Evolutionary conservation across 495 filamentous ascomycete species (phyloP).

Genomic region (Bombardia bombarda): DNA sequence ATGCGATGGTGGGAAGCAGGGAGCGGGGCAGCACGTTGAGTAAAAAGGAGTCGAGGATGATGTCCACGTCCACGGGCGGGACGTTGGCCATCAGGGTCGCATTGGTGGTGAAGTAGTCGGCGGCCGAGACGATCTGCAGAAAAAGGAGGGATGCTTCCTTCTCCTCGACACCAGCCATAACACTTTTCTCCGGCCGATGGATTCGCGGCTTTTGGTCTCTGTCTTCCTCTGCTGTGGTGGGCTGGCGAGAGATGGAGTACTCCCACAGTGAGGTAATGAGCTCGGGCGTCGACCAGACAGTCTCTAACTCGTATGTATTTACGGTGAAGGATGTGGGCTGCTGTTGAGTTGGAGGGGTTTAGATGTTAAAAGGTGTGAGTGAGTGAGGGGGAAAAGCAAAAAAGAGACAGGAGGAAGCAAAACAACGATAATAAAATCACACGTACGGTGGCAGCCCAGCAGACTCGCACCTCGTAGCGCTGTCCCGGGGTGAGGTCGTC

Average conservation of each 20-base stretch:
- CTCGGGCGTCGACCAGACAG: constrained; percentile 49
- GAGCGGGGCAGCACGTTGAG: constrained; percentile 64
- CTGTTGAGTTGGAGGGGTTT: constrained; percentile 43
- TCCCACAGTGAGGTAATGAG: constrained; percentile 56
- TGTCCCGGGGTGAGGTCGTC: constrained; percentile 61
- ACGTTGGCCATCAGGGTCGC: constrained; percentile 65
- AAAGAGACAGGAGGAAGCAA: no score
- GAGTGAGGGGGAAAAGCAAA: background rate
- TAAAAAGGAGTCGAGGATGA: constrained; percentile 84
- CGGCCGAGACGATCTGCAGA: constrained; percentile 65
- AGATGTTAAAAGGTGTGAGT: background rate
- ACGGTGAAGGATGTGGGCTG: constrained; percentile 83
- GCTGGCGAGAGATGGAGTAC: constrained; percentile 50
- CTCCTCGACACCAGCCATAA: no score
- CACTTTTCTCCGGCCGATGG: background rate
- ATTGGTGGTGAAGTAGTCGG: constrained; percentile 76
- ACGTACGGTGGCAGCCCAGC: constrained; percentile 90
- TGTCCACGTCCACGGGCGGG: constrained; percentile 68
- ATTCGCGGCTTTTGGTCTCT: constrained; percentile 3
- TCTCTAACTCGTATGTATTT: constrained; percentile 48
- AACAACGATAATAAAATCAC: no score
- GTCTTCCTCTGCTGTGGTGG: constrained; percentile 1
- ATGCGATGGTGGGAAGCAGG: constrained; percentile 56
- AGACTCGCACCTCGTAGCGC: constrained; percentile 87
- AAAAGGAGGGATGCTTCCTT: constrained; percentile 56